Evolutionary conservation across 352 stramenopile species (phyloP).

Genomic region (Thalassiosira hispida): DNA sequence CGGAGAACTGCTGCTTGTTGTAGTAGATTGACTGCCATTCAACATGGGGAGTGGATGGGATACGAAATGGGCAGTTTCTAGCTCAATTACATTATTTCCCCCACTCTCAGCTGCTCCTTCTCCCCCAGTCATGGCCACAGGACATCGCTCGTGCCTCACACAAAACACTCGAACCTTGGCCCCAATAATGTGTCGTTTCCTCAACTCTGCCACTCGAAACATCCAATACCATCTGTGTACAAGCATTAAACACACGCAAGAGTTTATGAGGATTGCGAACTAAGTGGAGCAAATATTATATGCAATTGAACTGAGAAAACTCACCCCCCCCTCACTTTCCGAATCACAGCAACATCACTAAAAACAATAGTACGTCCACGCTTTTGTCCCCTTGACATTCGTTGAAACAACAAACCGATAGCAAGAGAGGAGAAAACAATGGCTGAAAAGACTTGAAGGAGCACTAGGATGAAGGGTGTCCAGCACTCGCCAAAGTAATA

Average conservation of each 20-base stretch:
- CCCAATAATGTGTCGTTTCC: constrained; percentile 94
- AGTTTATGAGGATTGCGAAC: neutral
- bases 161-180: constrained; percentile 93
- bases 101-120: neutral
- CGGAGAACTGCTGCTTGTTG: too few relatives aligned
- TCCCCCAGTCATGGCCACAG: constrained; percentile 1
- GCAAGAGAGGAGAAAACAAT: constrained; percentile 92
- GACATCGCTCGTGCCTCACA: constrained; percentile 85
- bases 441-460: constrained; percentile 87
- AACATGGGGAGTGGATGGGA: constrained; percentile 93
- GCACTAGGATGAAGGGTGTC: constrained; percentile 91
- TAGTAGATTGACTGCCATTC: constrained; percentile 36
- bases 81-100: constrained; percentile 24
- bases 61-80: constrained; percentile 85
- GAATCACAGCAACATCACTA: constrained; percentile 91
- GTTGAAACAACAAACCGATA: constrained; percentile 94
- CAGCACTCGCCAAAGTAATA: constrained; percentile 92
- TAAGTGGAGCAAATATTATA: neutral
- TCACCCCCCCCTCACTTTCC: constrained; percentile 85
- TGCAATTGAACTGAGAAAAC: neutral
- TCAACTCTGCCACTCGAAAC: constrained; percentile 86
- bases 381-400: constrained; percentile 90
- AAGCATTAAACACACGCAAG: neutral
- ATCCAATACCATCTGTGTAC: constrained; percentile 90
- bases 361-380: constrained; percentile 94